Evolutionary conservation across 805 yeast species (phyloP).

Genomic region (Yamadazyma sp.): DNA sequence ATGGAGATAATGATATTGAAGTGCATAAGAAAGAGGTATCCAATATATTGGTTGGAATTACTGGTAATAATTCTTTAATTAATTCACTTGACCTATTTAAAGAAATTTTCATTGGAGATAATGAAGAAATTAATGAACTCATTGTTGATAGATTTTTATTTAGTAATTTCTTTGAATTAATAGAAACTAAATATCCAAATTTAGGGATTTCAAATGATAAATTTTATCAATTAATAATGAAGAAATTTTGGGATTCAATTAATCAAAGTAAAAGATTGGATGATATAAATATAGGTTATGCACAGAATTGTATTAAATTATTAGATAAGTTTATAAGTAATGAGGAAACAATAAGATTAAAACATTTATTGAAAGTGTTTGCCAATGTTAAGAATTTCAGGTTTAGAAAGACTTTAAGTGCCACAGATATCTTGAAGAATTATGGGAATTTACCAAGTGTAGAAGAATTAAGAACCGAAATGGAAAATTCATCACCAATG

Average conservation of each 20-base stretch:
- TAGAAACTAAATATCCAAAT: slow-evolving; percentile 12
- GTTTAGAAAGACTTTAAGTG: slow-evolving; percentile 33
- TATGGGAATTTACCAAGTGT: slow-evolving; percentile 15
- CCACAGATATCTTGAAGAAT: slow-evolving; percentile 31
- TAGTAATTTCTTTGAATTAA: slow-evolving; percentile 24
- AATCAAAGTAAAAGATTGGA: slow-evolving; percentile 29
- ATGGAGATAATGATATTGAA: slow-evolving; percentile 10
- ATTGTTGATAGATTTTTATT: slow-evolving; percentile 28
- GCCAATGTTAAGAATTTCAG: slow-evolving; percentile 34
- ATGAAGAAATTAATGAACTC: slow-evolving; percentile 5
- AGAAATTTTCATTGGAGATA: slow-evolving; percentile 16
- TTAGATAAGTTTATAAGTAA: slow-evolving; percentile 16
- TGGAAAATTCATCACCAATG: slow-evolving; percentile 23
- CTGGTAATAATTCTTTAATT: slow-evolving; percentile 21
- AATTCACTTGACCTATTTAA: slow-evolving; percentile 19
- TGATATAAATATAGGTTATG: slow-evolving; percentile 22
- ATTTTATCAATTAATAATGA: slow-evolving; percentile 16
- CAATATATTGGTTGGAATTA: slow-evolving; percentile 21
- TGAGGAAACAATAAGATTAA: slow-evolving; percentile 14
- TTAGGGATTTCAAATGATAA: slow-evolving; percentile 11
- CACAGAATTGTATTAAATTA: slow-evolving; percentile 24
- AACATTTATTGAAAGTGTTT: slow-evolving; percentile 37
- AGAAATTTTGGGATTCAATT: slow-evolving; percentile 34
- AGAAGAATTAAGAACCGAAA: slow-evolving; percentile 11
- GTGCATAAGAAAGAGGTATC: slow-evolving; percentile 26